These are phyloP conservation scores for Ceratocystis ficicola DNA, from an alignment of 2,329 filamentous ascomycete genomes.

Conservation along the genomic window DNA sequence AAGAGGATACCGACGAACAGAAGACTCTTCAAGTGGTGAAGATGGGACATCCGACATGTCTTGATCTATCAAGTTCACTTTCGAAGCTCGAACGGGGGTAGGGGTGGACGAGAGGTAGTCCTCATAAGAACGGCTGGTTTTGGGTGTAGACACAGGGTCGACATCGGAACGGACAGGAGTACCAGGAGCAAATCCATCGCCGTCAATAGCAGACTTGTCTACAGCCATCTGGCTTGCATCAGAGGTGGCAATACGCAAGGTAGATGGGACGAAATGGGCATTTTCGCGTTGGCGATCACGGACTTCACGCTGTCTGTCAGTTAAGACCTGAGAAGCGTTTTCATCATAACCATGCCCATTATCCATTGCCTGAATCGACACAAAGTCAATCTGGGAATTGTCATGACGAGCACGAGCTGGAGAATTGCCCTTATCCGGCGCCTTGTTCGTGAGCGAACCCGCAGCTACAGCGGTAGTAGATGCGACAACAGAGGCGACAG, in stretches of 20 bases:
- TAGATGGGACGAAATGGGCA: slow-evolving; percentile 27
- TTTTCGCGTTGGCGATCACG: slow-evolving; percentile 58
- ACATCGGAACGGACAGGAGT: neutral
- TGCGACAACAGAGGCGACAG: neutral
- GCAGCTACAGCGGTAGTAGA: neutral
- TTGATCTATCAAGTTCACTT: slow-evolving; percentile 31
- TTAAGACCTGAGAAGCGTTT: slow-evolving; percentile 53
- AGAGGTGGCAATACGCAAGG: neutral
- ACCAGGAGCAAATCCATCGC: slow-evolving; percentile 25
- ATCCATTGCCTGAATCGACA: slow-evolving; percentile 49
- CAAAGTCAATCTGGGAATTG: slow-evolving; percentile 71
- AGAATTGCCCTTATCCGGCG: neutral
- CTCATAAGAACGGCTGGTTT: slow-evolving; percentile 34
- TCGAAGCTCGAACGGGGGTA: slow-evolving; percentile 39
- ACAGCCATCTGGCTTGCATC: neutral
- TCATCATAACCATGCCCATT: slow-evolving; percentile 34
- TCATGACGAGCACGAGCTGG: slow-evolving; percentile 49
- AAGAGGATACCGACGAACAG: slow-evolving; percentile 39
- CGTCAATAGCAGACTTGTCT: neutral
- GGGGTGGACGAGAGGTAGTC: slow-evolving; percentile 49
- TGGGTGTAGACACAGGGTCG: slow-evolving; percentile 33
- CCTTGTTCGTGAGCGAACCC: slow-evolving; percentile 8
- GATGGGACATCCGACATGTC: slow-evolving; percentile 40
- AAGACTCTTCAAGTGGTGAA: slow-evolving; percentile 39
- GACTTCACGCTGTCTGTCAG: slow-evolving; percentile 68